These are phyloP conservation scores for Candida krabiensis DNA, from an alignment of 805 yeast genomes.

Conservation along the genomic window DNA sequence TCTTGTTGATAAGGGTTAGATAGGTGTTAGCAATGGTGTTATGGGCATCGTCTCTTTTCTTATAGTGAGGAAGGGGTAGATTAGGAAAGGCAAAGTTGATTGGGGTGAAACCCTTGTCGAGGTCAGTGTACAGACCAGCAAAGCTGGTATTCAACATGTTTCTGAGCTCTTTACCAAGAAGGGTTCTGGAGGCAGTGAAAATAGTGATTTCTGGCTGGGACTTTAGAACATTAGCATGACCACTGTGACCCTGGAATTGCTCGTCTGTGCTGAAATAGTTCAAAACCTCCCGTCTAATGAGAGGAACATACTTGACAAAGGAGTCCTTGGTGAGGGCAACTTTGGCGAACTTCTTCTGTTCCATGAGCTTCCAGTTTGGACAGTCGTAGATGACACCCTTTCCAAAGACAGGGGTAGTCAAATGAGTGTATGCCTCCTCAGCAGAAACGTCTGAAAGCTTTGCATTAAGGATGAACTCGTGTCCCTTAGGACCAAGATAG, in stretches of 20 bases:
- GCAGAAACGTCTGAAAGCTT: conserved; percentile 89
- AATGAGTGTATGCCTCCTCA: conserved; percentile 91
- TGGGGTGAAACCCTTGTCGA: conserved; percentile 97
- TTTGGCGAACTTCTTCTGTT: conserved; percentile 96
- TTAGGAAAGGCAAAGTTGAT: conserved; percentile 93
- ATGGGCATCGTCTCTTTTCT: conserved; percentile 87
- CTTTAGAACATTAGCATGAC: conserved; percentile 66
- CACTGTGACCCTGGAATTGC: conserved; percentile 45
- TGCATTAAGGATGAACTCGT: conserved; percentile 92
- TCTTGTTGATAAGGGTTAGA: conserved; percentile 68
- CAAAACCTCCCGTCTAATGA: conserved; percentile 74
- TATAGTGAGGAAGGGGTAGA: conserved; percentile 76
- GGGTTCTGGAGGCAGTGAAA: conserved; percentile 90
- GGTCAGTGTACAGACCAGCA: conserved; percentile 83
- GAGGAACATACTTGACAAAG: conserved; percentile 83
- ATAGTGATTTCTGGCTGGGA: conserved; percentile 95
- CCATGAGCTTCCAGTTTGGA: conserved; percentile 92
- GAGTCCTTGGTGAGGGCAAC: conserved; percentile 83
- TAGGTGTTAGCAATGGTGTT: conserved; percentile 76
- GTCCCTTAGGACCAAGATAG: conserved; percentile 95
- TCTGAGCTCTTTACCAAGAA: conserved; percentile 91
- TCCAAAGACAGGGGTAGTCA: conserved; percentile 99
- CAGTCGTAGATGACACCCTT: conserved; percentile 97
- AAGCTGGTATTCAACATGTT: conserved; percentile 75
- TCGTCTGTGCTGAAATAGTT: conserved; percentile 59